These are phyloP conservation scores for Mimosa bimucronata DNA, from an alignment of 306 rosid genomes.

Conservation along the genomic window DNA sequence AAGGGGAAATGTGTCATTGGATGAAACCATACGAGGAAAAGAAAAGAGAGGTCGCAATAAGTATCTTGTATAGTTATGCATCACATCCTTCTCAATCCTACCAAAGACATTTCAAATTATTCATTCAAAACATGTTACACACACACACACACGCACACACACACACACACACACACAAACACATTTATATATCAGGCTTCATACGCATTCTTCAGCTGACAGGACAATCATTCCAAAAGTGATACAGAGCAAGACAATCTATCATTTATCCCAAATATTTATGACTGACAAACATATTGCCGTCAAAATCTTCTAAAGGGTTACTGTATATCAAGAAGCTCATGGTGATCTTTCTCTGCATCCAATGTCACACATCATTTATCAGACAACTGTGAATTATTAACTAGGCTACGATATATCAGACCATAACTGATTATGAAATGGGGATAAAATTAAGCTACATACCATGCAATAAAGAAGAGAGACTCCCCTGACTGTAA, in stretches of 20 bases:
- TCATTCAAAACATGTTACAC: background rate
- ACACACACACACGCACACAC: background rate
- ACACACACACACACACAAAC: background rate
- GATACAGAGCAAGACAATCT: background rate
- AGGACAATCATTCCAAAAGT: background rate
- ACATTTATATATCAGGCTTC: background rate
- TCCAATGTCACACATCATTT: background rate
- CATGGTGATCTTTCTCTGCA: background rate
- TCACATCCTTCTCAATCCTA: background rate
- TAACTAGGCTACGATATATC: background rate
- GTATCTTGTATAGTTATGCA: background rate
- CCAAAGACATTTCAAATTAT: background rate
- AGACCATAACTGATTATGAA: background rate
- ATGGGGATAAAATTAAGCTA: slow-evolving; percentile 18
- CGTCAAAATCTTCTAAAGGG: slow-evolving; percentile 3
- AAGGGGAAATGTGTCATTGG: background rate
- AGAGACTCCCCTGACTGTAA: slow-evolving; percentile 71
- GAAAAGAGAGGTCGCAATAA: background rate
- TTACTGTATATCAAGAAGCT: background rate
- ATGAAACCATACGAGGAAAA: background rate
- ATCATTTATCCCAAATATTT: background rate
- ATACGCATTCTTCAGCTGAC: background rate
- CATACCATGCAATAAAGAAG: slow-evolving; percentile 80
- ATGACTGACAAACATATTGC: background rate
- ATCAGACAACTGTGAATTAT: background rate